Base-by-base conservation (phyloP, 2,329 filamentous ascomycete species). In the Stromatinia cepivora region DNA sequence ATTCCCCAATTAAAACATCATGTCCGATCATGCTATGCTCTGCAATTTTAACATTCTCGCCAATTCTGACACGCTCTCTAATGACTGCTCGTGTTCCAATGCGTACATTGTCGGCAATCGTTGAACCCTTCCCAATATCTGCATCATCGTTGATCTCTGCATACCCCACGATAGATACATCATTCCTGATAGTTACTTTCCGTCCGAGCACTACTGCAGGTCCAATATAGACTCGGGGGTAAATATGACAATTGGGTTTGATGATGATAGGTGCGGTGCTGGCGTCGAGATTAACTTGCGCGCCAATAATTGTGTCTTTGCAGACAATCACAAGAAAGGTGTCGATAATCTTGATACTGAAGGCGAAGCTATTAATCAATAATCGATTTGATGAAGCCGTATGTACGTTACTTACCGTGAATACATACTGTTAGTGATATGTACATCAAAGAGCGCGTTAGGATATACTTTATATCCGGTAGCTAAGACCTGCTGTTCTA, bases 171-270 rank as follows among this genome's bases (percentile, higher is more conserved):
- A 59, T 31, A 2, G 3, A 3, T 3, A 31, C 15, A 28, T 53
- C 8, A 28, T 0, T n/a, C 6, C 4, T 7, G 15, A 53, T 25
- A 2, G 0, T 4, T 45, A 22, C n/a, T 5, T 20, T 4, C 3
- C 20, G 2, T 31, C 15, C 57, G 28, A 59, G 25, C 8, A 59
- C 15, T 59, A 31, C 13, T 22, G n/a, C 39, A 28, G n/a, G 3
- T 28, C 13, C n/a, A 31, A 59, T 31, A 6, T 17, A 28, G 10
- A 28, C 39, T 6, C 22, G 2, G 15, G 20, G 2, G 11, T 10
- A 9, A 28, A 59, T 45, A 2, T 0, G 10, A 4, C 57, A 59
- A 42, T 1, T 0, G 4, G 39, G 0, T 59, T n/a, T 34, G 2
- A 45, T 42, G 25, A 59, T 45, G 5, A 28, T 45, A 5, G 8